A percentile compares a stretch with the other conserved stretches of the same genome.
phyloP scores from a whole-genome alignment of 2,329 filamentous ascomycete genomes.

The Diaporthe nobilis region DNA sequence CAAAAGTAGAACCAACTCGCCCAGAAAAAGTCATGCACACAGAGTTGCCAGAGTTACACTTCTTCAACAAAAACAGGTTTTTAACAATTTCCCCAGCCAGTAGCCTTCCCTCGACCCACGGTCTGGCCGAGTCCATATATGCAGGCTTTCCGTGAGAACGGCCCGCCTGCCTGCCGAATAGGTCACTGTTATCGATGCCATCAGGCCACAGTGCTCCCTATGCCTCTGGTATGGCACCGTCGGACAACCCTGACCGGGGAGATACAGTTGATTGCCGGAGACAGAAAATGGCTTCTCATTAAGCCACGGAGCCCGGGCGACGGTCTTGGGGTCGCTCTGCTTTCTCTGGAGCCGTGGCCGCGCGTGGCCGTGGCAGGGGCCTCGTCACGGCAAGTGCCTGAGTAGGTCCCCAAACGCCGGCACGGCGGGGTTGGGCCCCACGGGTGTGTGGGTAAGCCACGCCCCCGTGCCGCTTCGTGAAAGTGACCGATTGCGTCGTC shows the following conservation, averaged over 20 bases:
- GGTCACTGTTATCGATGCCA: not conserved
- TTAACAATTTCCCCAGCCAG: conserved; percentile 18
- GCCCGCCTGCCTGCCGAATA: conserved; percentile 12
- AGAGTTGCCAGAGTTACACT: conserved; percentile 17
- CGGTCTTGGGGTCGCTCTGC: not conserved
- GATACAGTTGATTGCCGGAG: not conserved
- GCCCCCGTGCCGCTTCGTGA: conserved; percentile 17
- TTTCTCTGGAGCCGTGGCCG: conserved; percentile 6
- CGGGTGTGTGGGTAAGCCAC: conserved; percentile 23
- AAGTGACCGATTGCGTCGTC: conserved; percentile 21
- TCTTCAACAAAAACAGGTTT: conserved; percentile 33
- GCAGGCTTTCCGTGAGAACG: conserved; percentile 17
- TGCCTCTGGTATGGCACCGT: not conserved
- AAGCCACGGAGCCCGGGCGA: not conserved
- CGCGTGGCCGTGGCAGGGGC: not conserved
- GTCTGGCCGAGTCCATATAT: conserved; percentile 29
- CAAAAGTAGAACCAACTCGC: conserved; percentile 12
- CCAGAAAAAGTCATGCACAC: conserved; percentile 22
- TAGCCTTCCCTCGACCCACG: conserved; percentile 18
- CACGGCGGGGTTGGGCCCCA: conserved; percentile 27
- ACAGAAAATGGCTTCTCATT: not conserved
- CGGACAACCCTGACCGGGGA: not conserved
- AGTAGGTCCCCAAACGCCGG: conserved; percentile 16
- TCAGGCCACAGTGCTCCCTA: not conserved
- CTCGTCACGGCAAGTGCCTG: not conserved